Evolutionary conservation across 805 yeast species (phyloP), one percentile per base, ranked within the genome.

Genomic region (Saturnispora dispora): DNA sequence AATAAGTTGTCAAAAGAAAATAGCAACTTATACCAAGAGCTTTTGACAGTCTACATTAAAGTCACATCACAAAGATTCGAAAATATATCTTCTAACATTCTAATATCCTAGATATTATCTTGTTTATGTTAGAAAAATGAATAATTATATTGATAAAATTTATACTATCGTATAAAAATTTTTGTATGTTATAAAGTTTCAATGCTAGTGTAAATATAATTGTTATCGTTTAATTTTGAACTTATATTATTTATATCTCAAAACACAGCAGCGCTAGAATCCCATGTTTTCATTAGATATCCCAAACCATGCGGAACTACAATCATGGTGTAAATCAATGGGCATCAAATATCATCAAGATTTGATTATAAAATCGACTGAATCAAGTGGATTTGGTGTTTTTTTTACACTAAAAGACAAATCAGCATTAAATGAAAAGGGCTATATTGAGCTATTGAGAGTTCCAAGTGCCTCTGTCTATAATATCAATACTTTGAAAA

Each of bases 41-140:
- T 89, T 40, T 64, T 81, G 46, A 69, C 73, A 44, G 77, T 88
- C 32, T 78, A 83, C 30, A 69, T 84, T 55, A 76, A 79, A 45
- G 67, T 89, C 48, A 72, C 81, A 35, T 81, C 83, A 52, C 88
- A 80, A 59, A 71, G 96, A 56, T 83, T 84, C 58, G 87, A 82
- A 54, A 78, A 86, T 27, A 71, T 88, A 57, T 77, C 91, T 3
- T 88, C 93, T 3, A 87, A 85, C 62, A 76, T 89, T 23, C 71
- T 87, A 47, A 80, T 88, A 8, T 62, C 66, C 27, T 57, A 40
- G 23, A 4, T 13, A 5, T 1, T 15, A 30, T n/a, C 23, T 41
- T 20, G n/a, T 9, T 5, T 11, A 15, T 33, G 5, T 27, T 27
- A 17, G 13, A 8, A 4, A 35, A 18, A 10, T 13, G 33, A 18